phyloP scores from a whole-genome alignment of 2,329 filamentous ascomycete genomes.

The Dichotomopilus funicola region DNA sequence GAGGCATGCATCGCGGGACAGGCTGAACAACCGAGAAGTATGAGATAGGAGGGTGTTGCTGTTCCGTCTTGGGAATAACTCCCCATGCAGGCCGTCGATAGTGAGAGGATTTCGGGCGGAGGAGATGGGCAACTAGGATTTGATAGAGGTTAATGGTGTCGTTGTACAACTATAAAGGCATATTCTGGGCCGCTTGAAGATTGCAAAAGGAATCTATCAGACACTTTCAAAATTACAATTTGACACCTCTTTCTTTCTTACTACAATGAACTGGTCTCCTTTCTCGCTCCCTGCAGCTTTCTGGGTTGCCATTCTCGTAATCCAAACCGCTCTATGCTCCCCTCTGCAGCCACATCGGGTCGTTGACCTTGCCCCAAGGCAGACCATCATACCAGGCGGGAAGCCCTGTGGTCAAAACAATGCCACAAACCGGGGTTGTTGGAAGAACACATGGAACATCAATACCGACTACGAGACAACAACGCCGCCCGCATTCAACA shows the following conservation, averaged over 20 bases:
- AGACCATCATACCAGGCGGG: conserved; percentile 24
- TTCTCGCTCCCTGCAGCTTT: not conserved
- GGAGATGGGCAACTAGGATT: no score
- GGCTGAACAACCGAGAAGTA: no score
- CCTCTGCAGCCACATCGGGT: conserved; percentile 11
- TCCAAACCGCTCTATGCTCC: not conserved
- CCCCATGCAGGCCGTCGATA: no score
- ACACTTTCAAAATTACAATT: not conserved
- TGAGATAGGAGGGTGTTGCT: no score
- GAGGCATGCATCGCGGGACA: not conserved
- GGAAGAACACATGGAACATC: conserved; percentile 29
- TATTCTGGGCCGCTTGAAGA: no score
- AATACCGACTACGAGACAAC: conserved; percentile 27
- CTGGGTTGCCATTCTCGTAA: conserved; percentile 9
- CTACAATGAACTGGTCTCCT: not conserved
- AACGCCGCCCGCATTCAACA: conserved; percentile 24
- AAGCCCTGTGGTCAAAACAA: conserved; percentile 27
- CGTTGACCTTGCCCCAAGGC: conserved; percentile 15
- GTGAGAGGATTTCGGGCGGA: no score
- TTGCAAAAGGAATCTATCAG: no score
- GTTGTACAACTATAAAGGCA: no score
- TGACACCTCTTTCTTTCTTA: not conserved
- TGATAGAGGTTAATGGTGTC: no score
- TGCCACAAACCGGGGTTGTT: conserved; percentile 28
- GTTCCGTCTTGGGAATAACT: no score